A percentile compares a stretch with the other conserved stretches of the same genome.
Conservation (phyloP, 176 grass and related monocot species). For the Guadua angustifolia region DNA sequence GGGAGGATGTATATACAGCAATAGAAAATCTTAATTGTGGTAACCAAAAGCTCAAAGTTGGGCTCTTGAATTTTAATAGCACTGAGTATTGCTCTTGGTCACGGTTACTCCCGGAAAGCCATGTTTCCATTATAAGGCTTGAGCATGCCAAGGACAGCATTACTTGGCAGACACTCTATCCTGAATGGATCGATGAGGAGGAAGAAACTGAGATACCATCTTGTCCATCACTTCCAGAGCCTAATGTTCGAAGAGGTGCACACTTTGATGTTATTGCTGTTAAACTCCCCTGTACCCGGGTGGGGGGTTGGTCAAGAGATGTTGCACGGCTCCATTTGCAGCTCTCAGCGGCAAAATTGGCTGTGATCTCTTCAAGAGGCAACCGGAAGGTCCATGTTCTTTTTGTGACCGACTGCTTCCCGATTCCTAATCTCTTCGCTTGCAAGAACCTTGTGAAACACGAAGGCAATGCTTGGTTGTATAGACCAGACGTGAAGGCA, state of each 20-base stretch:
- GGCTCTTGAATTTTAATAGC: constrained; percentile 83
- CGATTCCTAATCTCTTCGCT: constrained; percentile 78
- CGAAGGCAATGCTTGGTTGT: constrained; percentile 83
- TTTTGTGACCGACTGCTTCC: constrained; percentile 78
- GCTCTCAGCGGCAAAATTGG: constrained; percentile 79
- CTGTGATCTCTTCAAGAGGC: constrained; percentile 48
- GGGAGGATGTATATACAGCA: constrained; percentile 56
- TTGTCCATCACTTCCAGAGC: constrained; percentile 66
- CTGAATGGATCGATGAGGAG: constrained; percentile 98
- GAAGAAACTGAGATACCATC: constrained; percentile 58
- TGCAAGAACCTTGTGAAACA: constrained; percentile 81
- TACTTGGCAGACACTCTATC: constrained; percentile 76
- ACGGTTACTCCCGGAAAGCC: constrained; percentile 49
- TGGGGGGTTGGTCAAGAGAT: constrained; percentile 78
- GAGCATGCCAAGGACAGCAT: constrained; percentile 62
- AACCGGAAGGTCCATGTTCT: constrained; percentile 67
- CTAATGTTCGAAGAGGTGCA: constrained; percentile 52
- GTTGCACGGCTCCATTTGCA: constrained; percentile 85
- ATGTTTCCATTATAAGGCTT: constrained; percentile 67
- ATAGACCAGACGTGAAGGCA: constrained; percentile 64
- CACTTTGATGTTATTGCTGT: constrained; percentile 65
- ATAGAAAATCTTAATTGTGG: constrained; percentile 44
- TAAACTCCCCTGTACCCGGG: constrained; percentile 64
- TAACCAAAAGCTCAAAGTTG: constrained; percentile 57
- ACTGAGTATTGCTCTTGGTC: constrained; percentile 70